Evolutionary conservation across 768 basidiomycete species (phyloP), one percentile per base, ranked within the genome.

Genomic region (Collybia sp.): DNA sequence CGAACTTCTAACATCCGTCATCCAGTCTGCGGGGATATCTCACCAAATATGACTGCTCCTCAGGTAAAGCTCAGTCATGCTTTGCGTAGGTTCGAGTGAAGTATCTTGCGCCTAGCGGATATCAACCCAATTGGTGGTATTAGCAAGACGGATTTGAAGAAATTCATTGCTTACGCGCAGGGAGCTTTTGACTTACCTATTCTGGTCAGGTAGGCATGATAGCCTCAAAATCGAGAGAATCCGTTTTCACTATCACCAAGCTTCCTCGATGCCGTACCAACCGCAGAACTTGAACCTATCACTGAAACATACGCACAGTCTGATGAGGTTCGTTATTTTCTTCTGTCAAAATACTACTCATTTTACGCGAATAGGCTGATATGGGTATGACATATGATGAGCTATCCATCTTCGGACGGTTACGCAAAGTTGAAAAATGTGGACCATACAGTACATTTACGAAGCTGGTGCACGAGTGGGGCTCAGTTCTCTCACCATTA

Each of bases 351-450:
- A 32, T 15, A 13, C 40, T 37, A 43, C 33, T 38, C 41, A 53
- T 39, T 40, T 39, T 16, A 43, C 34, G n/a, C 9, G 10, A 31
- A 20, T 32, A 92, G 91, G 92, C 80, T 13, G 95, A 98, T 58
- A 98, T 98, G 95, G 95, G 95, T 8, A 98, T 98, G 96, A 96
- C 95, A 0, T 98, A 97, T 59, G 88, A 97, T 54, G 96, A 98
- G 55, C 74, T 99, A 15, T 94, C 92, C 10, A 80, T 92, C 15
- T 95, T 93, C 55, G 96, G 95, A 18, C 76, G 94, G 20, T 75
- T 99, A 18, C 82, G 96, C 43, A 98, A 99, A 67, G 80, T 95
- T 34, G 93, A 96, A 57, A 98, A 98, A 69, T 93, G 92, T 61
- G 96, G 96, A 2, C 95, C 96, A 2, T 98, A 94, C 67, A 90